Conservation (phyloP, 164 flowering plant genomes). For the Buxus sempervirens region DNA sequence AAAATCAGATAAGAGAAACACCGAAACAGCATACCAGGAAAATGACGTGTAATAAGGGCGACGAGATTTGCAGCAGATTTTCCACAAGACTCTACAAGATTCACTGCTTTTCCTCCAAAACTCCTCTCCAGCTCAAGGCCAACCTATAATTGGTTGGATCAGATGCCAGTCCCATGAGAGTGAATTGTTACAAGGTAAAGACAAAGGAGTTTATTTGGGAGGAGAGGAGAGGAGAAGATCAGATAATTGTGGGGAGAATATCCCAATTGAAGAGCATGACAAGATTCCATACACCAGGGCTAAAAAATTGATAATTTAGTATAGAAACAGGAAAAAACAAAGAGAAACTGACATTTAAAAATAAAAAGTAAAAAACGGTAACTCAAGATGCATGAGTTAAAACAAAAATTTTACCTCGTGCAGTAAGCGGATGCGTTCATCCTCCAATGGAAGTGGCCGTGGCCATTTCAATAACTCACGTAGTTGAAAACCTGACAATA, state of each 20-base stretch:
- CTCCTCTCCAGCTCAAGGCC: conserved; percentile 73
- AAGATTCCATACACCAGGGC: not conserved
- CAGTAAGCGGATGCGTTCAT: conserved; percentile 79
- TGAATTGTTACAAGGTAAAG: not conserved
- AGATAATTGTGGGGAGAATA: not conserved
- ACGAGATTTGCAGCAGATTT: conserved; percentile 89
- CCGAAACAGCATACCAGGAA: conserved; percentile 57
- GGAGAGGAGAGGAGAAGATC: not conserved
- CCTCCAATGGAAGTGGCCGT: conserved; percentile 92
- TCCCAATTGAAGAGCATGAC: not conserved
- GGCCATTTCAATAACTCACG: conserved; percentile 87
- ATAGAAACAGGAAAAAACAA: not conserved
- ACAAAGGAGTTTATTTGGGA: no score
- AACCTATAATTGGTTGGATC: conserved; percentile 42
- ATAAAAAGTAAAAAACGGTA: not conserved
- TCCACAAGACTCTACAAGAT: conserved; percentile 73
- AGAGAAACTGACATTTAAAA: no score
- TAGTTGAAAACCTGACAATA: conserved; percentile 62
- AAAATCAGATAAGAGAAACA: not conserved
- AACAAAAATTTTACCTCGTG: conserved; percentile 58
- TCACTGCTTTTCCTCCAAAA: conserved; percentile 86
- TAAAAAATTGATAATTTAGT: no score
- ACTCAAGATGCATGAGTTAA: no score
- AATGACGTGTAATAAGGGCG: conserved; percentile 64
- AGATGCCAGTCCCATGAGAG: not conserved